Percentiles rank a stretch among this genome's conserved stretches.
phyloP scores from a whole-genome alignment of 352 stramenopile species.

The Phytophthora megakarya region DNA sequence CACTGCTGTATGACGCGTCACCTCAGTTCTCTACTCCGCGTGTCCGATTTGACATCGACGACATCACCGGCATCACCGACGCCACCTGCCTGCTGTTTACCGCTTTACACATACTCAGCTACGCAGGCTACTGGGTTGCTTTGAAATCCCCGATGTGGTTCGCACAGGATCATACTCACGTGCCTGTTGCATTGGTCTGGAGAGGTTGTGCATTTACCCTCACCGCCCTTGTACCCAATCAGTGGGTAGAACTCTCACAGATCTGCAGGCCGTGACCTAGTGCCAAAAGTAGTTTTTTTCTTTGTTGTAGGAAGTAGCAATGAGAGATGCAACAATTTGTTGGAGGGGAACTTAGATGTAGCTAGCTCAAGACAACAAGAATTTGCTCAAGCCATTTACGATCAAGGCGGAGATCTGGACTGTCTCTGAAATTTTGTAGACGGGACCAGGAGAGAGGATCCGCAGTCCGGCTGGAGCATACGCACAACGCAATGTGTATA shows the following conservation, averaged over 20 bases:
- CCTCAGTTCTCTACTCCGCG: neutral
- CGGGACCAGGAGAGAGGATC: too few relatives aligned
- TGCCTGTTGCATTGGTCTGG: slow-evolving; percentile 4
- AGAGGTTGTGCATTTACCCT: slow-evolving; percentile 4
- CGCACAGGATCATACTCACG: slow-evolving; percentile 4
- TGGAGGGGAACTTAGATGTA: neutral
- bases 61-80: neutral
- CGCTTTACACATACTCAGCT: slow-evolving; percentile 9
- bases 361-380: neutral
- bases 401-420: neutral
- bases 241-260: slow-evolving; percentile 9
- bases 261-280: slow-evolving; percentile 11
- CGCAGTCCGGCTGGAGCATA: neutral
- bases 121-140: too few relatives aligned
- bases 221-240: slow-evolving; percentile 1
- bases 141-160: slow-evolving; percentile 10
- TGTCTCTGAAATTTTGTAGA: neutral
- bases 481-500: neutral
- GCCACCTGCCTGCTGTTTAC: slow-evolving; percentile 9
- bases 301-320: slow-evolving; percentile 5
- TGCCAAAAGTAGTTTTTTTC: slow-evolving; percentile 16
- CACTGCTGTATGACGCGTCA: neutral
- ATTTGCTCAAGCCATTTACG: neutral
- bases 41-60: slow-evolving; percentile 12
- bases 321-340: neutral